Percentiles rank a stretch among this genome's conserved stretches.
Conservation (phyloP, 345 rosid species). For the Euphorbia peplus region DNA sequence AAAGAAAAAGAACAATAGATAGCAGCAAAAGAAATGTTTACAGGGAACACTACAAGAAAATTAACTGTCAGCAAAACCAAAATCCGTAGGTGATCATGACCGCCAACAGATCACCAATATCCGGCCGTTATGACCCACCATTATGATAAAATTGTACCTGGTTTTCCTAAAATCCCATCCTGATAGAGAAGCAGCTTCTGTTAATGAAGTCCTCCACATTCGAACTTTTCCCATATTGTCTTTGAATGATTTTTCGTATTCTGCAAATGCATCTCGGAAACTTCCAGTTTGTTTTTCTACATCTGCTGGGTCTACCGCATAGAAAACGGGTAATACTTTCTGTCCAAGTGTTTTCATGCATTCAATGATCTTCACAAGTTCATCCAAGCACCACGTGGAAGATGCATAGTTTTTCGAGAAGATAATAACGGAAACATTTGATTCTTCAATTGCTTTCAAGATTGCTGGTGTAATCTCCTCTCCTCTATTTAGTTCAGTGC, state of each 20-base stretch:
- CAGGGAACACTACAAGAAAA: no score
- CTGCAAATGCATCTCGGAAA: neutral
- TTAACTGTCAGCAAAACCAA: no score
- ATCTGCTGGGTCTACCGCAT: neutral
- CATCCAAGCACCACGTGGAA: constrained; percentile 8
- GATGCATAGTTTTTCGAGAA: constrained; percentile 5
- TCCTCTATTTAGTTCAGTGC: no score
- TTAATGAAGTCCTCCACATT: neutral
- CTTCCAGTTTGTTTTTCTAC: neutral
- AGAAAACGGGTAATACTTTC: neutral
- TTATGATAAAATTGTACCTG: neutral
- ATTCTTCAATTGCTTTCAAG: constrained; percentile 3
- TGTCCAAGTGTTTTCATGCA: neutral
- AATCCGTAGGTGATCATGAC: no score
- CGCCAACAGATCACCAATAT: no score
- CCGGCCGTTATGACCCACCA: no score
- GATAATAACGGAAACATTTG: neutral
- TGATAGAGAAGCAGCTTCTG: neutral
- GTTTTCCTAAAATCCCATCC: neutral
- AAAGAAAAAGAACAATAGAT: no score
- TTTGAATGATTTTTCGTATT: neutral
- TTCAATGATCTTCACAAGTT: neutral
- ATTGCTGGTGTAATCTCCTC: no score
- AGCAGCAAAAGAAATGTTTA: no score
- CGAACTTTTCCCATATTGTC: neutral